Evolutionary conservation across 257 asterid species (phyloP).

Genomic region (Solanum arcanum): DNA sequence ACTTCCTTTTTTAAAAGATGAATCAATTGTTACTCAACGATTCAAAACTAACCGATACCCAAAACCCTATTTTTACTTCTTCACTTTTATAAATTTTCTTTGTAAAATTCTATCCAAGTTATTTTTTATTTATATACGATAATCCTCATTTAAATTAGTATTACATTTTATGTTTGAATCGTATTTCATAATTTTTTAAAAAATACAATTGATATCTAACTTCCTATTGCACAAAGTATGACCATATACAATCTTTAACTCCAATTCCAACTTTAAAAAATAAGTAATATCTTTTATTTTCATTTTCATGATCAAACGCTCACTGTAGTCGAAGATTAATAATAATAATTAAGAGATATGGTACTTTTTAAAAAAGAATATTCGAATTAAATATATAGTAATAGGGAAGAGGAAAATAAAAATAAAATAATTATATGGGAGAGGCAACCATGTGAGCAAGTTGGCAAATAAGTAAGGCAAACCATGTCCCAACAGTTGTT

Average conservation of each 20-base stretch:
- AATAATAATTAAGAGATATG: not conserved
- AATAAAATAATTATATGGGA: not conserved
- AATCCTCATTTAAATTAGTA: not conserved
- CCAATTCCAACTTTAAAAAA: not conserved
- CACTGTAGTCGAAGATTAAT: not conserved
- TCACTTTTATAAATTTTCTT: no score
- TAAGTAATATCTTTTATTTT: no score
- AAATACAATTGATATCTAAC: no score
- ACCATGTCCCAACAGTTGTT: not conserved
- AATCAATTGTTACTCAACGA: not conserved
- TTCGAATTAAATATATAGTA: not conserved
- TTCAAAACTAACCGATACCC: not conserved
- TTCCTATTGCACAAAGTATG: not conserved
- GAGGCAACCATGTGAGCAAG: conserved; percentile 1
- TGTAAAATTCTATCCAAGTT: no score
- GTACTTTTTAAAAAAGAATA: not conserved
- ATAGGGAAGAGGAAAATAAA: not conserved
- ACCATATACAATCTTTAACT: not conserved
- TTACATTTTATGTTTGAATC: not conserved
- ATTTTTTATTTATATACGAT: no score
- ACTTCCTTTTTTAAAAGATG: not conserved
- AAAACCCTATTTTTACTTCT: not conserved
- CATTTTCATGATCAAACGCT: not conserved
- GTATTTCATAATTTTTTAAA: no score
- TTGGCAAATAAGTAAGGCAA: not conserved